Base-by-base conservation (phyloP, 805 yeast genomes). In the Pichia sporocuriosa region DNA sequence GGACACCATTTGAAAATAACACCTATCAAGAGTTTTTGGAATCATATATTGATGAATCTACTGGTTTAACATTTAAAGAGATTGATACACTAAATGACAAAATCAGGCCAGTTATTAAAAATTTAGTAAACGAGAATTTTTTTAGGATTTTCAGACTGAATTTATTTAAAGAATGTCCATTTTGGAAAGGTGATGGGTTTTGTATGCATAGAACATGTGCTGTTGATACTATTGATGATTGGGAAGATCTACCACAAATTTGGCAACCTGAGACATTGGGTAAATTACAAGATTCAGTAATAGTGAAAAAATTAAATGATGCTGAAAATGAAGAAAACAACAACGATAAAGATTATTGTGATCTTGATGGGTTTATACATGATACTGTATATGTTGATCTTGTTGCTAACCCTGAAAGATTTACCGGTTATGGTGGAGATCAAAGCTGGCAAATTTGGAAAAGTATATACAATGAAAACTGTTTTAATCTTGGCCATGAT, bases 351-450 rank as follows among this genome's bases (percentile, higher is more conserved):
- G 85, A 81, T 54, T 84, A 82, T 65, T 79, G 85, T 56, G 84
- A 80, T 56, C 63, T 80, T 29, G 85, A 79, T 53, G 50, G 43
- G 1, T 71, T 73, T 35, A 76, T 73, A 50, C 77, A 77, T 52
- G 73, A 79, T 46, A 79, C 88, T 41, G 96, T 87, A 1, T 81
- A 82, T 53, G 95, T 93, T 23, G 87, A 89, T 55, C 71, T 93
- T 43, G 69, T 81, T 17, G 85, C 84, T 41, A 94, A 94, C 57
- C 96, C 96, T 1, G 99, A 93, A 62, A 71, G 97, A 55, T 93
- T 85, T 66, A 94, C 98, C 0, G 98, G 98, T 0, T 93, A 93
- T 57, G 84, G 88, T 25, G 98, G 98, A 24, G 78, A 81, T 38
- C 96, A 93, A 55, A 86, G 96, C 19, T 78, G 81, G 51, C 87